These are phyloP conservation scores for Sclerotinia borealis DNA, from an alignment of 2,329 filamentous ascomycete genomes.

Conservation along the genomic window DNA sequence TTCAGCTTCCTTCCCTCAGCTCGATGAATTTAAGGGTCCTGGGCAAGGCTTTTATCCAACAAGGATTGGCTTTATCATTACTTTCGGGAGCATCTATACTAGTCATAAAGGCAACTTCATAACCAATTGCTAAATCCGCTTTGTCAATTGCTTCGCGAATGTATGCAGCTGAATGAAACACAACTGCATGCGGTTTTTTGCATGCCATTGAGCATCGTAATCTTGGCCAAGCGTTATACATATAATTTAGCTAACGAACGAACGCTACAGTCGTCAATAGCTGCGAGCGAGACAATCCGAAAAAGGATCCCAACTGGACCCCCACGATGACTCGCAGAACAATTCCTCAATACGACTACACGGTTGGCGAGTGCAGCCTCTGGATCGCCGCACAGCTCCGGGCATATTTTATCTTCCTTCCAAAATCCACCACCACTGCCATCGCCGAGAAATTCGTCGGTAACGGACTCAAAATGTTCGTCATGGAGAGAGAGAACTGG, in stretches of 20 bases:
- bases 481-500: neutral
- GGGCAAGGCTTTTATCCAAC: no score
- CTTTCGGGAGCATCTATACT: no score
- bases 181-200: neutral
- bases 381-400: constrained; percentile 1
- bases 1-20: no score
- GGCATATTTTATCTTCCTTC: neutral
- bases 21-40: no score
- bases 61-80: no score
- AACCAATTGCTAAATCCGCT: no score
- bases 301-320: neutral
- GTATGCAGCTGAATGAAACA: neutral
- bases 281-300: neutral
- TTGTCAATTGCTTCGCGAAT: no score
- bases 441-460: neutral
- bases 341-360: neutral
- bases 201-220: neutral
- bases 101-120: no score
- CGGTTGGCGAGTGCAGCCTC: neutral
- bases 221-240: neutral
- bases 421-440: neutral
- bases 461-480: neutral
- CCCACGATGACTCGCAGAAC: neutral
- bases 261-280: neutral
- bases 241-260: neutral